phyloP scores from a whole-genome alignment of 441 rosid genomes.

The Gossypium lobatum region DNA sequence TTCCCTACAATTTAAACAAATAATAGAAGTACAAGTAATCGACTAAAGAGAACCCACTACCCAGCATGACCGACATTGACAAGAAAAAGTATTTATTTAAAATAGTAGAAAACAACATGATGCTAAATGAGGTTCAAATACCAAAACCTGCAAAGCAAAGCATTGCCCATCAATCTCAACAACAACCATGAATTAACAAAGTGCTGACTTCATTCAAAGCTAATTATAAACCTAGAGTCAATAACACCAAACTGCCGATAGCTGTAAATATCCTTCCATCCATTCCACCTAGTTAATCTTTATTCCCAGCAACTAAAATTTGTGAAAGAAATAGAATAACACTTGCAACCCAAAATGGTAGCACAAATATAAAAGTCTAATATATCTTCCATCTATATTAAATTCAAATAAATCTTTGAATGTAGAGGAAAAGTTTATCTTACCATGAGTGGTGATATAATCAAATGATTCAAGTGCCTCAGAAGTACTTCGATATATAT shows the following conservation, averaged over 20 bases:
- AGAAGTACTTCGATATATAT: constrained; percentile 67
- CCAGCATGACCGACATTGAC: not conserved
- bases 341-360: not conserved
- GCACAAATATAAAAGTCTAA: not conserved
- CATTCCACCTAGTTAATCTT: not conserved
- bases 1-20: not conserved
- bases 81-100: not conserved
- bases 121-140: not conserved
- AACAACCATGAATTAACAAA: not conserved
- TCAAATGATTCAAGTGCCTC: constrained; percentile 92
- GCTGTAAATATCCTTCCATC: not conserved
- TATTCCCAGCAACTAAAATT: not conserved
- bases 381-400: not conserved
- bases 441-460: constrained; percentile 86
- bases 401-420: constrained; percentile 1
- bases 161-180: not conserved
- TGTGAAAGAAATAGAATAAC: not conserved
- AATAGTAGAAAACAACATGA: not conserved
- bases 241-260: not conserved
- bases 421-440: constrained; percentile 3
- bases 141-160: not conserved
- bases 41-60: not conserved
- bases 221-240: not conserved
- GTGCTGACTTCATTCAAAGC: not conserved
- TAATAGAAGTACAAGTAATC: not conserved